A percentile compares a stretch with the other conserved stretches of the same genome.
These are phyloP conservation scores for Mucor velutinosus DNA, from an alignment of 371 early-diverging fungal species.

Conservation along the genomic window DNA sequence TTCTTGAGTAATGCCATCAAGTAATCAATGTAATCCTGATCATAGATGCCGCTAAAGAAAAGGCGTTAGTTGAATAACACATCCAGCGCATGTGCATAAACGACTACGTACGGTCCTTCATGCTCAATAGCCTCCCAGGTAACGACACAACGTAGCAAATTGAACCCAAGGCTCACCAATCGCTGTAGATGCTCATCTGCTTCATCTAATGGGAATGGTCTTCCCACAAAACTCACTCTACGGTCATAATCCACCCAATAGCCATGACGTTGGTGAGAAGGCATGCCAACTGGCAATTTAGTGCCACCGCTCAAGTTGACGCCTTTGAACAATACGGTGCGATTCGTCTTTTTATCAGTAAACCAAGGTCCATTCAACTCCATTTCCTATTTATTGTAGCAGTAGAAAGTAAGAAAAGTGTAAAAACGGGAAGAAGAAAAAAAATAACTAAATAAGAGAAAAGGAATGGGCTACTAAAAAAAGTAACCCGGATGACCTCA, in stretches of 20 bases:
- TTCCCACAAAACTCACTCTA: constrained; percentile 61
- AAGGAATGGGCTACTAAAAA: too few species aligned
- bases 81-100: neutral
- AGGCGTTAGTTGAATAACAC: constrained; percentile 3
- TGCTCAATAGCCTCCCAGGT: constrained; percentile 91
- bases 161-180: constrained; percentile 79
- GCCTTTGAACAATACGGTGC: constrained; percentile 63
- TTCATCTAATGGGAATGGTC: constrained; percentile 84
- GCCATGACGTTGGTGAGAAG: constrained; percentile 53
- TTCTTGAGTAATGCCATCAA: constrained; percentile 65
- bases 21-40: constrained; percentile 81
- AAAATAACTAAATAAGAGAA: neutral
- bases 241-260: constrained; percentile 61
- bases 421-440: neutral
- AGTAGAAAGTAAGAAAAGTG: neutral
- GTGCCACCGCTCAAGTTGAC: constrained; percentile 69
- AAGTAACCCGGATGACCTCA: too few species aligned
- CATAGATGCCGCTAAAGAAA: constrained; percentile 76
- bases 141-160: constrained; percentile 73
- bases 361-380: constrained; percentile 65
- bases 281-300: constrained; percentile 57
- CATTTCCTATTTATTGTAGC: constrained; percentile 18
- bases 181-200: constrained; percentile 81
- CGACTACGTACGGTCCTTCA: constrained; percentile 67
- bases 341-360: constrained; percentile 54